These are phyloP conservation scores for Raphanus sativus DNA, from an alignment of 345 rosid genomes.

Conservation along the genomic window DNA sequence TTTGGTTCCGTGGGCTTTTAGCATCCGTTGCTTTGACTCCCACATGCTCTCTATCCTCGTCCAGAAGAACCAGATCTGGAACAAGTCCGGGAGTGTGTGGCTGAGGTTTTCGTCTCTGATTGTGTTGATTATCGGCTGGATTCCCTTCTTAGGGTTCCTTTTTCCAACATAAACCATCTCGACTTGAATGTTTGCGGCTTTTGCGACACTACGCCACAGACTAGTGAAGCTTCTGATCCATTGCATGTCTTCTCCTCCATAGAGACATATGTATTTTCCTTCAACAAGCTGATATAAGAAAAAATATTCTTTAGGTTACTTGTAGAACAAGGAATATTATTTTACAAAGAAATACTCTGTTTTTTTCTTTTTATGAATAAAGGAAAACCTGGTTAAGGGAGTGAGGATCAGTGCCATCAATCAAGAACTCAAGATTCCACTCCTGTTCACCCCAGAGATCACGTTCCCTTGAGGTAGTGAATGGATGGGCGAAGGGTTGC, in stretches of 20 bases:
- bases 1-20: slow-evolving; percentile 24
- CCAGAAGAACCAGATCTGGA: slow-evolving; percentile 77
- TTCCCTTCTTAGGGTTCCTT: slow-evolving; percentile 55
- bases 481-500: slow-evolving; percentile 72
- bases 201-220: slow-evolving; percentile 39
- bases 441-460: slow-evolving; percentile 63
- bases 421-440: slow-evolving; percentile 63
- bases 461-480: slow-evolving; percentile 57
- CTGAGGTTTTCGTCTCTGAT: slow-evolving; percentile 48
- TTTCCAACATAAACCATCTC: slow-evolving; percentile 75
- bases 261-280: slow-evolving; percentile 60
- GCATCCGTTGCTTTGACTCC: slow-evolving; percentile 60
- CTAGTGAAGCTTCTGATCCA: slow-evolving; percentile 60
- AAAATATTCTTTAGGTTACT: not conserved
- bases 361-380: no score
- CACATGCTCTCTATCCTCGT: slow-evolving; percentile 80
- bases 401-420: slow-evolving; percentile 48
- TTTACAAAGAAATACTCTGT: no score
- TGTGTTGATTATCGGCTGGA: slow-evolving; percentile 38
- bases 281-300: slow-evolving; percentile 41
- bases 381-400: slow-evolving; percentile 50
- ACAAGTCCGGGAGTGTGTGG: slow-evolving; percentile 42
- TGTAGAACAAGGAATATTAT: not conserved
- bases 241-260: slow-evolving; percentile 74
- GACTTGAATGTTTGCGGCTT: slow-evolving; percentile 42